These are phyloP conservation scores for Cladorrhinum sp. DNA, from an alignment of 2,329 filamentous ascomycete species.

Conservation along the genomic window DNA sequence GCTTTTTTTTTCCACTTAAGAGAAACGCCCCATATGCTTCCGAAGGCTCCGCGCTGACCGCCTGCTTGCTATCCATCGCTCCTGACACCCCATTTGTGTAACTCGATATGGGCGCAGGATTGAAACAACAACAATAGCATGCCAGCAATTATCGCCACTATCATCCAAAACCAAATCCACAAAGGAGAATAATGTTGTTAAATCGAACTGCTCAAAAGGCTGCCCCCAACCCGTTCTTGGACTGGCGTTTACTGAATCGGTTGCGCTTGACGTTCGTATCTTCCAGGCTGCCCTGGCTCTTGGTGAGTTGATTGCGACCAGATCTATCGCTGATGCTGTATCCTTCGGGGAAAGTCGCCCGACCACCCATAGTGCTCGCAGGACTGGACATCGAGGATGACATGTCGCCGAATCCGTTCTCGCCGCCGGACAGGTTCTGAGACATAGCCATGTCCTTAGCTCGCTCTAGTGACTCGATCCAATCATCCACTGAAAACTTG, in stretches of 20 bases:
- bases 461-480: slow-evolving; percentile 84
- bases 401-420: slow-evolving; percentile 66
- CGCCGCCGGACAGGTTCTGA: slow-evolving; percentile 62
- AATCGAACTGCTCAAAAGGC: slow-evolving; percentile 53
- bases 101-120: not conserved
- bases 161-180: not conserved
- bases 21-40: too few species aligned
- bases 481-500: slow-evolving; percentile 76
- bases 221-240: slow-evolving; percentile 87
- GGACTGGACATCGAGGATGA: slow-evolving; percentile 73
- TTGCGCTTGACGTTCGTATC: slow-evolving; percentile 52
- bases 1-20: not conserved
- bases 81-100: not conserved
- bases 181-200: not conserved
- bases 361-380: slow-evolving; percentile 66
- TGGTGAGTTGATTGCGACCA: slow-evolving; percentile 56
- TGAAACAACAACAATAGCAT: not conserved
- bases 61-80: not conserved
- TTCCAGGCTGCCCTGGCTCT: slow-evolving; percentile 55
- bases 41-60: not conserved
- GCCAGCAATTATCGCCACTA: not conserved
- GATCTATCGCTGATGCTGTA: slow-evolving; percentile 50
- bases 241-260: slow-evolving; percentile 87
- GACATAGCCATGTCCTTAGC: slow-evolving; percentile 81
- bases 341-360: slow-evolving; percentile 50